Evolutionary conservation across 2,329 filamentous ascomycete genomes (phyloP).

Genomic region (Fusarium solani-melongenae): DNA sequence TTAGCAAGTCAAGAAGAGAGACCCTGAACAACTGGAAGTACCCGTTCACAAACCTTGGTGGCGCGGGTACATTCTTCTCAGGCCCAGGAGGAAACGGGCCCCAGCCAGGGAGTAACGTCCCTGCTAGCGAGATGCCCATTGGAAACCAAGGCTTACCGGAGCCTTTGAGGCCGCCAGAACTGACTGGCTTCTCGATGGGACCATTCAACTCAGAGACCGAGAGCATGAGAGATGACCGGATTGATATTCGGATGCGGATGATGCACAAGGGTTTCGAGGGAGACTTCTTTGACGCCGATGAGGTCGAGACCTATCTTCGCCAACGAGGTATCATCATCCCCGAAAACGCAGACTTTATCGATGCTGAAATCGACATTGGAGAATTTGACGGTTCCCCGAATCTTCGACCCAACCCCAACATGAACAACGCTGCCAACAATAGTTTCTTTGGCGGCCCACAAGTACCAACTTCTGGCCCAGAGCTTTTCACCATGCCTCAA

Average conservation of each 20-base stretch:
- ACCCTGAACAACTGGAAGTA: constrained; percentile 68
- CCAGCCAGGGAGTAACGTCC: neutral
- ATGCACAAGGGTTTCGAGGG: constrained; percentile 73
- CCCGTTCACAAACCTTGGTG: constrained; percentile 74
- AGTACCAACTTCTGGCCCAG: constrained; percentile 1
- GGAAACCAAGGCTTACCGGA: constrained; percentile 53
- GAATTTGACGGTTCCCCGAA: constrained; percentile 48
- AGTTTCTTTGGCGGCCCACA: constrained; percentile 25
- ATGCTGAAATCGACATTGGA: constrained; percentile 63
- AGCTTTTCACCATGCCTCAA: constrained; percentile 9
- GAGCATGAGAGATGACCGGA: constrained; percentile 53
- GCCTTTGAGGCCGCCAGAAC: constrained; percentile 33
- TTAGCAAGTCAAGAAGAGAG: constrained; percentile 50
- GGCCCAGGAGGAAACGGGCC: constrained; percentile 9
- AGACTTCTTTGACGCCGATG: constrained; percentile 80
- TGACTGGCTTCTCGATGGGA: constrained; percentile 54
- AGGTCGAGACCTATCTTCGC: constrained; percentile 79
- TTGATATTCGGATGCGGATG: constrained; percentile 62
- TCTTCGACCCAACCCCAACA: neutral
- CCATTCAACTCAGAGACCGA: constrained; percentile 58
- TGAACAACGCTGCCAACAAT: neutral
- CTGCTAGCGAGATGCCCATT: constrained; percentile 29
- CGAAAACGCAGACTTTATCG: constrained; percentile 68
- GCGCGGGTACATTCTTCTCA: constrained; percentile 73
- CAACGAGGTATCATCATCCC: constrained; percentile 72